Base-by-base conservation (phyloP, 1,139 yeast species). In the Hansenula sp. region DNA sequence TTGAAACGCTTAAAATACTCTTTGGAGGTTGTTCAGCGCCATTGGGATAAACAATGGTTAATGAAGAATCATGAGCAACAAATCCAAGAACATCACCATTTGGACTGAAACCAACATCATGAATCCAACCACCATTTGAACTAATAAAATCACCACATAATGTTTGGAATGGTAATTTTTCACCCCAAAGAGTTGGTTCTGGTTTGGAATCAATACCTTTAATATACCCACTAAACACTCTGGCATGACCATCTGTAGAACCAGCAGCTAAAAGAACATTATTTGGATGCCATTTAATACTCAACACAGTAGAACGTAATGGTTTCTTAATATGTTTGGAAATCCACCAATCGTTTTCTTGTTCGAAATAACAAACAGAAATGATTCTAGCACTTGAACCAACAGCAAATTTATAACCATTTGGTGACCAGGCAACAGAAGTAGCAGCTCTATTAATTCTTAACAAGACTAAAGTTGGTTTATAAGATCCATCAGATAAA, bases 331-430 rank as follows among this genome's bases (percentile, higher is more conserved):
- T 80, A 68, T 93, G 99, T 68, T 91, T 93, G 18, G 98, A 89
- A 42, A 93, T 91, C 99, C 99, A 94, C 99, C 99, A 94, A 63
- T 94, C 96, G 65, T 93, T 93, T 59, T 91, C 97, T 51, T 77
- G 86, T 65, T 94, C 99, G 65, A 87, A 93, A 68, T 91, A 93
- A 70, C 99, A 94, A 41, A 94, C 86, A 16, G 99, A 96, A 65
- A 94, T 84, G 50, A 88, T 84, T 46, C 98, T 74, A 45, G 96
- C 98, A 44, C 96, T 88, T 5, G 97, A 88, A 0, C 98, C 99
- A 38, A 93, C 98, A 1, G 99, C 99, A 67, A 94, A 93, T 70
- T 94, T 94, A 60, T 70, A 71, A 17, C 97, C 98, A 53, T 79
- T 80, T 24, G 98, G 96, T 5, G 96, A 87, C 99, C 99, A 93